Evolutionary conservation across 768 basidiomycete species (phyloP).

Genomic region (Leccinum uliginosum): DNA sequence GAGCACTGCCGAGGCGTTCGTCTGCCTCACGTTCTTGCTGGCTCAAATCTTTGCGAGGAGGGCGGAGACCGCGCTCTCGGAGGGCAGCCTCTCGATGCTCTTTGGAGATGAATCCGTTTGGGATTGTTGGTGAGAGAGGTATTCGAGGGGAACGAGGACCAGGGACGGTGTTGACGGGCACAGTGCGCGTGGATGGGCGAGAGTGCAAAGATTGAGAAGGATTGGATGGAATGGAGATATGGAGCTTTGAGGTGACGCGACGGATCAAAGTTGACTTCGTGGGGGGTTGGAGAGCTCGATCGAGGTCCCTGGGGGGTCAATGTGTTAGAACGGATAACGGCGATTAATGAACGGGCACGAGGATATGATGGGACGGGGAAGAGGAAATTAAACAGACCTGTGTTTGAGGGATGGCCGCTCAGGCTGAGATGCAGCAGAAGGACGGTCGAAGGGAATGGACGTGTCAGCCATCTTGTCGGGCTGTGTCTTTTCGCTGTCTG

Average conservation of each 20-base stretch:
- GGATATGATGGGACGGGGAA: not conserved
- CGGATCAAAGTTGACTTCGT: constrained; percentile 24
- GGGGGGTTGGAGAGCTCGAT: not conserved
- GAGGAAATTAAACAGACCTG: constrained; percentile 12
- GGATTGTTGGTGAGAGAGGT: constrained; percentile 12
- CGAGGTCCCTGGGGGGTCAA: not conserved
- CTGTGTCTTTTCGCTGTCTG: not conserved
- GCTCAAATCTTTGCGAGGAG: constrained; percentile 38
- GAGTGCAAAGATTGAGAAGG: constrained; percentile 5
- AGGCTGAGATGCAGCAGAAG: not conserved
- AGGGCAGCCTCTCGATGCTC: constrained; percentile 46
- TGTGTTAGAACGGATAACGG: not conserved
- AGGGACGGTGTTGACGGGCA: not conserved
- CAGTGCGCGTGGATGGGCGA: constrained; percentile 13
- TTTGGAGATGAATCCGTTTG: constrained; percentile 22
- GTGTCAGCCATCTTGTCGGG: not conserved
- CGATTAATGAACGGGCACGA: not conserved
- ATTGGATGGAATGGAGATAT: constrained; percentile 18
- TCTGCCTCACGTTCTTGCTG: constrained; percentile 39
- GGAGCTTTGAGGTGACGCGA: constrained; percentile 27
- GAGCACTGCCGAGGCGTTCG: constrained; percentile 37
- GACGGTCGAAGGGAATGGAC: not conserved
- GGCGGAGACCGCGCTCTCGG: constrained; percentile 55
- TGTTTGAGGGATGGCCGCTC: not conserved
- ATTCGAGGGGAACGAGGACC: constrained; percentile 2